These are phyloP conservation scores for Corylus avellana DNA, from an alignment of 306 rosid species.

Conservation along the genomic window DNA sequence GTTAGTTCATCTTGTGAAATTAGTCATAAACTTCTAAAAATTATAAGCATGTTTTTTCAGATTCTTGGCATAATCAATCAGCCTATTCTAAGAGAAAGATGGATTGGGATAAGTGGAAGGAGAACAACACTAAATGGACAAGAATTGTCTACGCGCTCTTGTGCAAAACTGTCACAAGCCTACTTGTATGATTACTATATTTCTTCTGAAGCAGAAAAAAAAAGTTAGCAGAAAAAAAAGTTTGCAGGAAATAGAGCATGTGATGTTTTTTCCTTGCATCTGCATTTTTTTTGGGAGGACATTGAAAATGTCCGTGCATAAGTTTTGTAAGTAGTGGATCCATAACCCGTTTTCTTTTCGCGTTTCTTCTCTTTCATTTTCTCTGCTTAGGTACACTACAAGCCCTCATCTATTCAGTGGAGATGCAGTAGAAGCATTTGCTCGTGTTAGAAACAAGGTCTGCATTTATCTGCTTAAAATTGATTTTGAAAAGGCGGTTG, in stretches of 20 bases:
- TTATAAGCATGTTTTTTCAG: conserved; percentile 34
- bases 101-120: conserved; percentile 83
- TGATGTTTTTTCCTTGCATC: conserved; percentile 12
- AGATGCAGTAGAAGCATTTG: conserved; percentile 82
- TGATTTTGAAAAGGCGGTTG: neutral
- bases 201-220: neutral
- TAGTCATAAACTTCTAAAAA: conserved; percentile 1
- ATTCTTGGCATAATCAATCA: conserved; percentile 93
- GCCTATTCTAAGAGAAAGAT: conserved; percentile 86
- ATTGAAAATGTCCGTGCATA: conserved; percentile 7
- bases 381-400: conserved; percentile 72
- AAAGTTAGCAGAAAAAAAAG: too few relatives aligned
- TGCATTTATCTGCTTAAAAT: conserved; percentile 5
- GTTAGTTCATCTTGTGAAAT: conserved; percentile 2
- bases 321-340: conserved; percentile 10
- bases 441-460: conserved; percentile 85
- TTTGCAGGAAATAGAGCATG: neutral
- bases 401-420: conserved; percentile 89
- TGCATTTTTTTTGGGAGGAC: neutral
- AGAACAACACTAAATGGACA: conserved; percentile 76
- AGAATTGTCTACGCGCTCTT: conserved; percentile 71
- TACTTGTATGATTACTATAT: conserved; percentile 58
- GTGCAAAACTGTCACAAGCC: conserved; percentile 69
- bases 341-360: neutral
- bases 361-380: neutral